Evolutionary conservation across 192 early-diverging fungal genomes (phyloP), one percentile per base, ranked within the genome.

Genomic region (Coemansia sp.): DNA sequence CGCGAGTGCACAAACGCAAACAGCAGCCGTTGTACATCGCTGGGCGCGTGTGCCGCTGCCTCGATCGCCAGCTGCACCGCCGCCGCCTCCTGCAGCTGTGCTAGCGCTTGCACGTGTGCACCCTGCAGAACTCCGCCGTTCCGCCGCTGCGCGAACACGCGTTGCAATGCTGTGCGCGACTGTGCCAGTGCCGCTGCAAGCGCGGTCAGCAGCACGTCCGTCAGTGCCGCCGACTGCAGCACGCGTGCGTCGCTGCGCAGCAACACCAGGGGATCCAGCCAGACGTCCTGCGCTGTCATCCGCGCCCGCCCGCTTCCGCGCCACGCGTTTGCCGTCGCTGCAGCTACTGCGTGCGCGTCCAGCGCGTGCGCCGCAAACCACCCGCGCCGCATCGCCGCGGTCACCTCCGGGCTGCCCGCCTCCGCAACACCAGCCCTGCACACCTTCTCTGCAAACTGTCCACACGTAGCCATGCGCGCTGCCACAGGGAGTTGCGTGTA

Each of bases 1-100:
- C 84, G 62, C 1, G 75, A 68, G 65, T 89, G 87, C 28, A 89
- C 69, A 66, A 85, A 89, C 27, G 72, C 69, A 54, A 78, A 89
- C 6, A 86, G 64, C 57, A 78, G 66, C 8, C 56, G 30, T 19
- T 56, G 58, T 30, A 54, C 82, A 27, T 54, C 54, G 52, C 57
- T 50, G 6, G 21, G 24, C 14, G 58, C 60, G 25, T 59, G 34
- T 14, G 51, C 34, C 18, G 62, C 57, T 9, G 77, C 52, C 53
- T 86, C 84, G 21, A 88, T 70, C 54, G 87, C 60, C 34, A 86
- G 58, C 54, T 87, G 85, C 31, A 88, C 65, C 12, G 82, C 73
- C 14, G 69, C 62, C 9, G 82, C 62, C 28, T 88, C 87, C 56
- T 88, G 87, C 8, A 82, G 76, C 61, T 83, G 76, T 7, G 86